Evolutionary conservation across 768 basidiomycete species (phyloP).

Genomic region (Mrakia blollopis): DNA sequence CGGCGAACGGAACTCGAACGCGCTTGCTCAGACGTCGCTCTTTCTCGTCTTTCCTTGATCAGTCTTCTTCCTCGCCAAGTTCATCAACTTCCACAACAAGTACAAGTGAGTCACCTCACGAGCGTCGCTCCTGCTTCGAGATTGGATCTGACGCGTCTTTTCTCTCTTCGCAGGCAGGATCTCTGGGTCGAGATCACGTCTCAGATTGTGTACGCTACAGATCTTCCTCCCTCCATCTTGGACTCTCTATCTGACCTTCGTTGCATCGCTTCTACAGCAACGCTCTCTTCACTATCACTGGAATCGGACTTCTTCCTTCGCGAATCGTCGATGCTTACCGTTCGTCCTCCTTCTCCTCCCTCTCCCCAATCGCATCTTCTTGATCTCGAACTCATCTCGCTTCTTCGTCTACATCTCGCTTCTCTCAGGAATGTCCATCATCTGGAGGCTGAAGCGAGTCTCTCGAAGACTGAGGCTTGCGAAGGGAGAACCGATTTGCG

Average conservation of each 20-base stretch:
- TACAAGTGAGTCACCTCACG: slow-evolving; percentile 50
- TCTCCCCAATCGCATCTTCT: neutral
- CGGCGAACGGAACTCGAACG: neutral
- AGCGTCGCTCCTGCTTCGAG: neutral
- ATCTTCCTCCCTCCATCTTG: neutral
- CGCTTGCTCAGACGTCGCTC: neutral
- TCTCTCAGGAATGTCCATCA: slow-evolving; percentile 51
- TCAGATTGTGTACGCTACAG: neutral
- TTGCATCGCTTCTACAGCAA: slow-evolving; percentile 52
- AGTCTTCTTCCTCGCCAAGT: slow-evolving; percentile 31
- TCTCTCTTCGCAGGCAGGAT: slow-evolving; percentile 42
- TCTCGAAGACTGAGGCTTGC: slow-evolving; percentile 58
- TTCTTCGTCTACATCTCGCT: neutral
- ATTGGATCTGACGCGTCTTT: neutral
- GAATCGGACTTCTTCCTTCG: slow-evolving; percentile 67
- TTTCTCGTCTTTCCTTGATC: slow-evolving; percentile 56
- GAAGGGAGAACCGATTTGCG: slow-evolving; percentile 54
- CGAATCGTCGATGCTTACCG: slow-evolving; percentile 71
- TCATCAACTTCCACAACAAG: slow-evolving; percentile 64
- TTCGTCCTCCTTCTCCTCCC: neutral
- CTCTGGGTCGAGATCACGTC: slow-evolving; percentile 58
- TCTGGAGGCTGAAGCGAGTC: slow-evolving; percentile 66
- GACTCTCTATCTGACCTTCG: neutral
- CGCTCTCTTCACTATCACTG: slow-evolving; percentile 74
- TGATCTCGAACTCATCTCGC: neutral